phyloP scores from a whole-genome alignment of 352 stramenopile species.

The Phytophthora macrochlamydospora region DNA sequence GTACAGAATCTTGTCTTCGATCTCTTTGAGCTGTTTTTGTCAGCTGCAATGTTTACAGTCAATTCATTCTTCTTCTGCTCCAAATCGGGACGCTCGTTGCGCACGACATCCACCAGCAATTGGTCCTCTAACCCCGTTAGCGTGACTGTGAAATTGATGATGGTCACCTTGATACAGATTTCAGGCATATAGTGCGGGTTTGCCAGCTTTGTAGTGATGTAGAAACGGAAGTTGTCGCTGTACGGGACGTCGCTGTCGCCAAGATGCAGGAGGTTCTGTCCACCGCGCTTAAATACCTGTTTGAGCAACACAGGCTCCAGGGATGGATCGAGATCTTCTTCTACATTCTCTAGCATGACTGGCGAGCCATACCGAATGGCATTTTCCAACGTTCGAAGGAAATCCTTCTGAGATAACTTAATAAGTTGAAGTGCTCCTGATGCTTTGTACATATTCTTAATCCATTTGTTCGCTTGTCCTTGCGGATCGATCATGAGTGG shows the following conservation, averaged over 20 bases:
- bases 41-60: conserved; percentile 91
- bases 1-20: conserved; percentile 95
- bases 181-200: conserved; percentile 96
- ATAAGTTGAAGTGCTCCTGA: conserved; percentile 88
- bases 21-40: conserved; percentile 95
- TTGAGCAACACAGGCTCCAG: conserved; percentile 94
- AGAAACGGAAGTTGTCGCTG: conserved; percentile 92
- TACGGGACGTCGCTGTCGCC: conserved; percentile 94
- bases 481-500: conserved; percentile 96
- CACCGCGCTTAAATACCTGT: conserved; percentile 93
- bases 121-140: conserved; percentile 93
- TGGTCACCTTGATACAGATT: conserved; percentile 94
- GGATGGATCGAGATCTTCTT: conserved; percentile 92
- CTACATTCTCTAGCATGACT: conserved; percentile 94
- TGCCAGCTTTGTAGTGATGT: conserved; percentile 94
- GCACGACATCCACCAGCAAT: conserved; percentile 92
- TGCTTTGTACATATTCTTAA: conserved; percentile 93
- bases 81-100: conserved; percentile 91
- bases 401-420: conserved; percentile 93
- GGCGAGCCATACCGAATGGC: conserved; percentile 91
- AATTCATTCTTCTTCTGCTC: conserved; percentile 93
- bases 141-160: conserved; percentile 96
- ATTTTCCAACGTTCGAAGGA: conserved; percentile 92
- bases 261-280: conserved; percentile 88
- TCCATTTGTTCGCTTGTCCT: conserved; percentile 94